Percentiles rank a stretch among this genome's conserved stretches.
These are phyloP conservation scores for Barnettozyma pratensis DNA, from an alignment of 805 yeast species.

Conservation along the genomic window DNA sequence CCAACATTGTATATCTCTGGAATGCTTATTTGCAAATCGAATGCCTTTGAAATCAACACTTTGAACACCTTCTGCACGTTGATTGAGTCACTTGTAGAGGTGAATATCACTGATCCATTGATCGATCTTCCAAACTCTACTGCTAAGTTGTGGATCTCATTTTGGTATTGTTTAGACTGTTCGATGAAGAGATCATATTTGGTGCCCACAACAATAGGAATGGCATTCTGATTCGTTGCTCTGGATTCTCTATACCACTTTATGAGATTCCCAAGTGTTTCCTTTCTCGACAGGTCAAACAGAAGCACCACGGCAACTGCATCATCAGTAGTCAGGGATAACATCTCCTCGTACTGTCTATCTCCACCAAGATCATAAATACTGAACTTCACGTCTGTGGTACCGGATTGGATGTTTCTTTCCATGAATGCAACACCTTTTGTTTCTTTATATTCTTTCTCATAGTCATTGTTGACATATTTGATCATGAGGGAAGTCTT, in stretches of 20 bases:
- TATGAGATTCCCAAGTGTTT: conserved; percentile 80
- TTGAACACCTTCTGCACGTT: conserved; percentile 93
- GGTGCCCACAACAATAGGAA: conserved; percentile 89
- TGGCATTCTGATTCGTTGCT: conserved; percentile 84
- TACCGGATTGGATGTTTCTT: conserved; percentile 74
- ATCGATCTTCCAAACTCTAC: conserved; percentile 82
- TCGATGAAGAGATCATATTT: conserved; percentile 86
- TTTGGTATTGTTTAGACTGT: conserved; percentile 73
- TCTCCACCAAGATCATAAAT: conserved; percentile 98
- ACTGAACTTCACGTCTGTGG: conserved; percentile 84
- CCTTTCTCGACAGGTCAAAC: conserved; percentile 84
- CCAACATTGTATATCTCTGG: conserved; percentile 84
- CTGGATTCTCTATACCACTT: conserved; percentile 94
- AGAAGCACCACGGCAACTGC: conserved; percentile 87
- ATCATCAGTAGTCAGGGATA: conserved; percentile 86
- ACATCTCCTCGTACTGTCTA: conserved; percentile 90
- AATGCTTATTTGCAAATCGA: conserved; percentile 66
- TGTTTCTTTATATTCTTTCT: conserved; percentile 89
- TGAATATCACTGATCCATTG: conserved; percentile 79
- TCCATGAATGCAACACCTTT: conserved; percentile 95
- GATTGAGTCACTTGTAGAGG: conserved; percentile 88
- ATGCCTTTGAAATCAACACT: conserved; percentile 83
- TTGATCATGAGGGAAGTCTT: conserved; percentile 95
- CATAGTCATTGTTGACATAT: conserved; percentile 92
- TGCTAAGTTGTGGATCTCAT: conserved; percentile 77